Evolutionary conservation across 2,329 filamentous ascomycete species (phyloP), one percentile per base, ranked within the genome.

Genomic region (Lasiodiplodia sp.): DNA sequence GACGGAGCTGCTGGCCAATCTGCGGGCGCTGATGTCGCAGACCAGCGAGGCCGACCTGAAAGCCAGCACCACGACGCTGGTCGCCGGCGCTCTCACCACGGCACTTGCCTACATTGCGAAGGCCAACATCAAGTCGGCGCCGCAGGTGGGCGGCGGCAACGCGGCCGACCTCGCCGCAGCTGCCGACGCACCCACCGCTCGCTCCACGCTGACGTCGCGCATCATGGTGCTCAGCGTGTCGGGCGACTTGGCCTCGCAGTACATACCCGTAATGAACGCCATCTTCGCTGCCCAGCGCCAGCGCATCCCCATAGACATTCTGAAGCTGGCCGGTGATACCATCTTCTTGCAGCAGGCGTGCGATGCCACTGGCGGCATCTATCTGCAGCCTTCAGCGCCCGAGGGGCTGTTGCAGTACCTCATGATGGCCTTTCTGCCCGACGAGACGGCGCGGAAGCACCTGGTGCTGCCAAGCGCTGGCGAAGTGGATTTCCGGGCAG

Each of bases 201-300:
- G 70, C 75, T 68, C 82, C 2, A 84, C 87, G 21, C 84, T 96
- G 23, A 90, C 92, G 72, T 91, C 91, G 16, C 92, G 96, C 70
- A 97, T 99, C 75, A 86, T 99, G 67, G 90, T 98, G 71, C 79
- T 99, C 66, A 97, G 92, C 58, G 94, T 97, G 4, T 97, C 93
- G 57, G 93, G 93, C 76, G 92, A 95, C 74, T 88, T 97, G 0
- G 89, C 94, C 5, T 92, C 88, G 70, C 90, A 98, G 80, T 99
- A 99, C 82, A 99, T 99, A 68, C 92, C 95, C 0, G 96, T 97
- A 73, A 99, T 99, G 96, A 99, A 99, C 82, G 89, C 91, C 74
- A 97, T 98, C 70, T 99, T 99, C 80, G 96, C 96, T 2, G 96
- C 95, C 69, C 92, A 97, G 75, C 90, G 95, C 71, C 87, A 94